phyloP scores from a whole-genome alignment of 257 asterid genomes.

The Gardenia jasminoides region DNA sequence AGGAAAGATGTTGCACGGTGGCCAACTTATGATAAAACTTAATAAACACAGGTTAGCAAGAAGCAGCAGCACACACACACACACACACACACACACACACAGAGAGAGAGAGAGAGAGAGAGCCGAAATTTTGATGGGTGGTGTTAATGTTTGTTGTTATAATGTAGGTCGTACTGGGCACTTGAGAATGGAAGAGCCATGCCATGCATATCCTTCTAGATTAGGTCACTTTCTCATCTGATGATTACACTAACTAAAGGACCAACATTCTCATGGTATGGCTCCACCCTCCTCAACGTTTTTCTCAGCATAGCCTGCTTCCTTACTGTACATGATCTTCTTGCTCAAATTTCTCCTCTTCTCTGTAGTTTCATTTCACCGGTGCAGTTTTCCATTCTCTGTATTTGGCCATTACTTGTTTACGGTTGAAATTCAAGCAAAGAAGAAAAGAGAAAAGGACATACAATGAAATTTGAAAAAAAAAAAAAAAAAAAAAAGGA shows the following conservation, averaged over 20 bases:
- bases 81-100: no score
- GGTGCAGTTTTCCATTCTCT: background rate
- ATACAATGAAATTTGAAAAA: background rate
- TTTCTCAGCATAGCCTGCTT: background rate
- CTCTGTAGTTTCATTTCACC: background rate
- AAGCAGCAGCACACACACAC: no score
- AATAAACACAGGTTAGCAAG: no score
- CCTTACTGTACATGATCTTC: background rate
- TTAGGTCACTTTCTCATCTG: slow-evolving; percentile 70
- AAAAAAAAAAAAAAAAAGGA: background rate
- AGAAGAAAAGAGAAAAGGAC: background rate
- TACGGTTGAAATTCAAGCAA: background rate
- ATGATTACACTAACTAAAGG: slow-evolving; percentile 52
- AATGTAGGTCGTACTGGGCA: background rate
- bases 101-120: no score
- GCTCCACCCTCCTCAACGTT: slow-evolving; percentile 48
- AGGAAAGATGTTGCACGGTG: no score
- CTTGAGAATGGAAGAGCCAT: slow-evolving; percentile 14
- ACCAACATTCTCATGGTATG: slow-evolving; percentile 95
- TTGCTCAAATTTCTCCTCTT: background rate
- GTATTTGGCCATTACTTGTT: background rate
- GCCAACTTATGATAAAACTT: no score
- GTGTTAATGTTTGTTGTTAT: background rate
- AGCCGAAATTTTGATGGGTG: slow-evolving; percentile 21
- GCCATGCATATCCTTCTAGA: slow-evolving; percentile 56